A percentile compares a stretch with the other conserved stretches of the same genome.
phyloP scores from a whole-genome alignment of 1,139 yeast species.

The Saccharomyces hybrid region DNA sequence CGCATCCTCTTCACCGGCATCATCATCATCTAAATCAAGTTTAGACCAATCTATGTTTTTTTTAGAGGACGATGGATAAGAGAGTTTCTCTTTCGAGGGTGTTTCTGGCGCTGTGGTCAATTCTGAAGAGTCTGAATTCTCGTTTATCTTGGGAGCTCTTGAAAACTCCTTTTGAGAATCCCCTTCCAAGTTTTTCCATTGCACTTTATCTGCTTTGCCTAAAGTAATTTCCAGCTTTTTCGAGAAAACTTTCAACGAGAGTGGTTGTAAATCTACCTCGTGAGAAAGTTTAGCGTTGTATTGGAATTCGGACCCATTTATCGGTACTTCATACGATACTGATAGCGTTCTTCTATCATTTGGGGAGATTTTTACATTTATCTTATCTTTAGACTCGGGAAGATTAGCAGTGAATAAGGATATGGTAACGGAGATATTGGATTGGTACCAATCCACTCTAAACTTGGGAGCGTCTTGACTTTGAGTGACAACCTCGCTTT shows the following conservation, averaged over 20 bases:
- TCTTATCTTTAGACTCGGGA: conserved; percentile 33
- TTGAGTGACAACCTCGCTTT: not conserved
- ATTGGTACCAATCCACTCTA: conserved; percentile 78
- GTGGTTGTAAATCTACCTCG: conserved; percentile 41
- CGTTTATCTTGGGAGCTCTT: not conserved
- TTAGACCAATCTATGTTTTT: conserved; percentile 66
- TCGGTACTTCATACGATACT: conserved; percentile 21
- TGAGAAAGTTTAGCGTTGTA: conserved; percentile 42
- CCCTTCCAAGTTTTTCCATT: conserved; percentile 36
- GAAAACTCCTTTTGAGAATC: conserved; percentile 2
- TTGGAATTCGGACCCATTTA: conserved; percentile 34
- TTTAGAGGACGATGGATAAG: conserved; percentile 59
- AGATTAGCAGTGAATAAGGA: conserved; percentile 67
- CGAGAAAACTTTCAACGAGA: conserved; percentile 48
- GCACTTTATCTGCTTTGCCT: conserved; percentile 28
- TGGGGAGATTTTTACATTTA: conserved; percentile 28
- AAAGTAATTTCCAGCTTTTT: conserved; percentile 66
- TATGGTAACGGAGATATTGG: conserved; percentile 47
- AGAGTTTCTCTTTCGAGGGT: conserved; percentile 14
- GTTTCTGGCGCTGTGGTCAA: not conserved
- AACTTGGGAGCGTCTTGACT: conserved; percentile 33
- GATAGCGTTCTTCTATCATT: conserved; percentile 16
- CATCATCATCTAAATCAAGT: conserved; percentile 48
- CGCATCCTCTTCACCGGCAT: conserved; percentile 34
- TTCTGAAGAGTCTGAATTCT: conserved; percentile 5